These are phyloP conservation scores for Tolypocladium paradoxum DNA, from an alignment of 2,329 filamentous ascomycete genomes.

Conservation along the genomic window DNA sequence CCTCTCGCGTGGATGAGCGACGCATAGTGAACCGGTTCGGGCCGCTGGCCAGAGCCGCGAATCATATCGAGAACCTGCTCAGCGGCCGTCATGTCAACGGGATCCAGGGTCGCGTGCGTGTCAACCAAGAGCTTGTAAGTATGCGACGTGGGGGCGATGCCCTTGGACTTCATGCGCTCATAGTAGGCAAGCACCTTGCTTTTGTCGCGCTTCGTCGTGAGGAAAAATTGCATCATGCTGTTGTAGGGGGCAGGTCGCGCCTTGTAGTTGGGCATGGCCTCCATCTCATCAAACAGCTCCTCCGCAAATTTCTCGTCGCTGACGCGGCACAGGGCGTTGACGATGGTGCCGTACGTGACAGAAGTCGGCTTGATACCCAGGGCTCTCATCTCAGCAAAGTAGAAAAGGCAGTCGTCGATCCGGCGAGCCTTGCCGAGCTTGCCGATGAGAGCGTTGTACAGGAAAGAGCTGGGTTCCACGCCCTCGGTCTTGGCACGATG, in stretches of 20 bases:
- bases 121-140: constrained; percentile 97
- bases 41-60: constrained; percentile 58
- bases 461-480: constrained; percentile 89
- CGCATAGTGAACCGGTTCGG: constrained; percentile 91
- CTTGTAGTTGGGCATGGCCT: constrained; percentile 97
- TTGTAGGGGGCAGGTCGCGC: constrained; percentile 95
- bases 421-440: constrained; percentile 96
- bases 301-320: constrained; percentile 97
- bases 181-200: constrained; percentile 90
- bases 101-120: constrained; percentile 86
- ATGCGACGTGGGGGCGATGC: constrained; percentile 85
- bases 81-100: constrained; percentile 77
- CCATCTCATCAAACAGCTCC: constrained; percentile 98
- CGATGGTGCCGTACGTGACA: constrained; percentile 95
- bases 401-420: constrained; percentile 95
- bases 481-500: constrained; percentile 86
- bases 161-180: constrained; percentile 79
- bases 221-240: constrained; percentile 98
- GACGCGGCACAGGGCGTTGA: constrained; percentile 93
- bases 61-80: constrained; percentile 76
- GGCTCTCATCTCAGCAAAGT: constrained; percentile 94
- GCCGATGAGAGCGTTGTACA: constrained; percentile 96
- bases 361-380: constrained; percentile 90
- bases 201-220: constrained; percentile 94
- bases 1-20: constrained; percentile 93